Percentiles rank a stretch among this genome's conserved stretches.
phyloP scores from a whole-genome alignment of 495 filamentous ascomycete genomes.

The Aspergillus conjunctus region DNA sequence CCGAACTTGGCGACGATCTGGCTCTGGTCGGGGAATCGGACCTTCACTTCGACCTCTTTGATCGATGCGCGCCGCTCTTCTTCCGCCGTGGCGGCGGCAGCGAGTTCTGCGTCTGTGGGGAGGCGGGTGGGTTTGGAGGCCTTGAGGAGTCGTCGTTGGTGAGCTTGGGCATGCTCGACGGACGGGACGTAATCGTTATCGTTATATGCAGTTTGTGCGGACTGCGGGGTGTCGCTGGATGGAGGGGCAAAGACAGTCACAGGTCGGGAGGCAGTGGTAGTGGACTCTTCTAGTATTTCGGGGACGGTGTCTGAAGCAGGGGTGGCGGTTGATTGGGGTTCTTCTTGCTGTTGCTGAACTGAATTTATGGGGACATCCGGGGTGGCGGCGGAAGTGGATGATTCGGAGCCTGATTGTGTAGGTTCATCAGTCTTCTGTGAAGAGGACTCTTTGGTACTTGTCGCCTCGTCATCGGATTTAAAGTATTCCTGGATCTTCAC shows the following conservation, averaged over 20 bases:
- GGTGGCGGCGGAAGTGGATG: conserved; percentile 12
- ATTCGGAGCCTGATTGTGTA: conserved; percentile 17
- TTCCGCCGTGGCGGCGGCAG: conserved; percentile 50
- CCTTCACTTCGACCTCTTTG: conserved; percentile 70
- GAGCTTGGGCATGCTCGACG: conserved; percentile 79
- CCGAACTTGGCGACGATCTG: conserved; percentile 66
- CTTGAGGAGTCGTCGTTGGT: conserved; percentile 70
- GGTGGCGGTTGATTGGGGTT: conserved; percentile 23
- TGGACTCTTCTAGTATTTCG: conserved; percentile 22
- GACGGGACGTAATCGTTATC: conserved; percentile 81
- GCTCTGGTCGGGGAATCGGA: conserved; percentile 85
- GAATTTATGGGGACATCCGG: conserved; percentile 14
- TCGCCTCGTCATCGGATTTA: conserved; percentile 42
- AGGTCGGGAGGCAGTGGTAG: conserved; percentile 42
- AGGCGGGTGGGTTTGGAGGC: conserved; percentile 66
- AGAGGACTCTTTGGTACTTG: conserved; percentile 16
- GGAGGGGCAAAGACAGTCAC: conserved; percentile 79
- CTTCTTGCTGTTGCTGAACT: conserved; percentile 29
- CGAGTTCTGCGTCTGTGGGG: conserved; percentile 53
- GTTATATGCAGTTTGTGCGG: conserved; percentile 63
- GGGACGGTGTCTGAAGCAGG: conserved; percentile 11
- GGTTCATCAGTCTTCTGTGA: conserved; percentile 23
- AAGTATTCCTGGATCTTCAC: conserved; percentile 74
- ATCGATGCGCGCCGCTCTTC: conserved; percentile 63
- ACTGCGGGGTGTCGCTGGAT: conserved; percentile 68